phyloP scores from a whole-genome alignment of 2,329 filamentous ascomycete species.

The Aureobasidium melanogenum region DNA sequence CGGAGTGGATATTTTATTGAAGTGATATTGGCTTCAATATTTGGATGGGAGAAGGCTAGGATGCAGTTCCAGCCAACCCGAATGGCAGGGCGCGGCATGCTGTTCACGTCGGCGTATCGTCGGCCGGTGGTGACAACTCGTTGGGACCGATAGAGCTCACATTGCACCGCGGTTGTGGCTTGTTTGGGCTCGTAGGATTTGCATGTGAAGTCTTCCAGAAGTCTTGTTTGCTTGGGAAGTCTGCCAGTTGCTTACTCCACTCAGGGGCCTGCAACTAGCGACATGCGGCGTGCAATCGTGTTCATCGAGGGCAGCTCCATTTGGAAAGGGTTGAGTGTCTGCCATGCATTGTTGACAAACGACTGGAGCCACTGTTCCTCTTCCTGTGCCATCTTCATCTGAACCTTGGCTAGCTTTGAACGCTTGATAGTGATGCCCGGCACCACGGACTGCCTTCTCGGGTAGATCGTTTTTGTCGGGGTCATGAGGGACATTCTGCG shows the following conservation, averaged over 20 bases:
- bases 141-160: background rate
- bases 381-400: conserved; percentile 34
- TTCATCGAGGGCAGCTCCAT: conserved; percentile 5
- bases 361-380: conserved; percentile 35
- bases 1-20: background rate
- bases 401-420: conserved; percentile 37
- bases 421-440: conserved; percentile 29
- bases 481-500: conserved; percentile 12
- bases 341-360: conserved; percentile 36
- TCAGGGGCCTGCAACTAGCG: conserved; percentile 9
- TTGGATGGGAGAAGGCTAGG: background rate
- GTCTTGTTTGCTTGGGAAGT: background rate
- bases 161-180: background rate
- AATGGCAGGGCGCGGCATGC: background rate
- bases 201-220: conserved; percentile 6
- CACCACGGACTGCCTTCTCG: conserved; percentile 4
- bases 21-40: background rate
- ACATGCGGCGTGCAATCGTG: conserved; percentile 6
- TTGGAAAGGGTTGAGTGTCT: conserved; percentile 19
- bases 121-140: background rate
- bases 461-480: conserved; percentile 9
- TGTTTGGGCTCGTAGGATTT: background rate
- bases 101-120: background rate
- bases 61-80: background rate
- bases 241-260: background rate